Conservation (phyloP, 1,139 yeast species). For the Lodderomyces parapsilosis region DNA sequence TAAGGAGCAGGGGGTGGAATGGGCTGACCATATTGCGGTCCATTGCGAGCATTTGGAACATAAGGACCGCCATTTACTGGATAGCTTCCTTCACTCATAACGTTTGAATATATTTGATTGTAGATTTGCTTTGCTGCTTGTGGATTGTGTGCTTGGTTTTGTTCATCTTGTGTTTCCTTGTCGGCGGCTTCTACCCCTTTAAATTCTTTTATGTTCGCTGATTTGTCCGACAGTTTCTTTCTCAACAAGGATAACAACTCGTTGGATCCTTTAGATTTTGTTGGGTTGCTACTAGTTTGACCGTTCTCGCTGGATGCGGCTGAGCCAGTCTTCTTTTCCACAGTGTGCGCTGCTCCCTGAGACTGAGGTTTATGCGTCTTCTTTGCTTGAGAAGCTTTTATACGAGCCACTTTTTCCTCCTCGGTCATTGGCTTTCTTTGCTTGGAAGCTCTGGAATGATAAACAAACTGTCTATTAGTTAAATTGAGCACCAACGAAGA, state of each 20-base stretch:
- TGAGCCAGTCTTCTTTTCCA: constrained; percentile 3
- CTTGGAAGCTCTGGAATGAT: constrained; percentile 68
- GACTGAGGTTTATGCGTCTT: background rate
- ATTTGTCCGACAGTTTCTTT: constrained; percentile 13
- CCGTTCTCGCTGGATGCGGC: constrained; percentile 4
- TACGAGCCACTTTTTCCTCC: constrained; percentile 21
- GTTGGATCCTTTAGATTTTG: constrained; percentile 18
- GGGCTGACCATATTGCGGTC: constrained; percentile 15
- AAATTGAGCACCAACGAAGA: constrained; percentile 80
- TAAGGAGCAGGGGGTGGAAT: constrained; percentile 22
- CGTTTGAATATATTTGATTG: constrained; percentile 47
- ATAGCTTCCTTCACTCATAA: constrained; percentile 38
- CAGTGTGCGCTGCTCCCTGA: background rate
- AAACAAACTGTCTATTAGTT: constrained; percentile 69
- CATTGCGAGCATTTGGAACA: constrained; percentile 9
- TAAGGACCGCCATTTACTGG: background rate
- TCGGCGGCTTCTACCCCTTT: constrained; percentile 14
- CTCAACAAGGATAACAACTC: constrained; percentile 42
- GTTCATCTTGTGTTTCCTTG: constrained; percentile 17
- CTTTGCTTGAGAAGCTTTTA: background rate
- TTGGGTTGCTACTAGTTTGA: constrained; percentile 12
- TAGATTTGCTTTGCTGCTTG: constrained; percentile 49
- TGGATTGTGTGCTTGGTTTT: constrained; percentile 22
- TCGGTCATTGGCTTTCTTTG: constrained; percentile 32
- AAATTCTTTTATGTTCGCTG: background rate